These are phyloP conservation scores for Penicillium sp. DNA, from an alignment of 2,329 filamentous ascomycete species.

Conservation along the genomic window DNA sequence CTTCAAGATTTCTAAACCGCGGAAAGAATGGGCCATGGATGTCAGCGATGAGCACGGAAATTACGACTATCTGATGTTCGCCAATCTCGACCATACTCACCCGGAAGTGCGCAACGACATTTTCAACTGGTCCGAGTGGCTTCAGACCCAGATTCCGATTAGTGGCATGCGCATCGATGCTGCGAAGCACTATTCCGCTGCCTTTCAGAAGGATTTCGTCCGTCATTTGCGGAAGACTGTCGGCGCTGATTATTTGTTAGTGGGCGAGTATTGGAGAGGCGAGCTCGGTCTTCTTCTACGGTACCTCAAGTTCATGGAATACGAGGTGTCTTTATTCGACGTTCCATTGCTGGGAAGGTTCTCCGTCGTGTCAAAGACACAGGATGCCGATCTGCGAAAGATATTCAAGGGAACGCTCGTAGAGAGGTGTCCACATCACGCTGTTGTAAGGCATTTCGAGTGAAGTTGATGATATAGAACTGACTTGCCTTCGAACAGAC, in stretches of 20 bases:
- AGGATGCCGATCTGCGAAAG: conserved; percentile 54
- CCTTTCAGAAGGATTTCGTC: conserved; percentile 60
- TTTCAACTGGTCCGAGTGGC: conserved; percentile 62
- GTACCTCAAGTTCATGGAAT: conserved; percentile 55
- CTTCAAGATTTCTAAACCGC: conserved; percentile 58
- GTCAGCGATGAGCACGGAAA: conserved; percentile 62
- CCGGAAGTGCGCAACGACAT: conserved; percentile 60
- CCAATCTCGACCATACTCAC: conserved; percentile 61
- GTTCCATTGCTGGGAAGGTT: conserved; percentile 64
- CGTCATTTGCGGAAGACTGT: conserved; percentile 48
- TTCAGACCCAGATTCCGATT: conserved; percentile 55
- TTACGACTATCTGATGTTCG: conserved; percentile 64
- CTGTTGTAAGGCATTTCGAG: conserved; percentile 47
- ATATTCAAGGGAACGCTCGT: conserved; percentile 59
- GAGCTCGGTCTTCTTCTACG: conserved; percentile 51
- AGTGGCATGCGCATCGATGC: conserved; percentile 65
- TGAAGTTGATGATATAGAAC: background rate
- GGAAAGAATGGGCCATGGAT: conserved; percentile 58
- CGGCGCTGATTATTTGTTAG: conserved; percentile 55
- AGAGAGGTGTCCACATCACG: conserved; percentile 47
- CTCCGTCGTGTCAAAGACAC: conserved; percentile 51
- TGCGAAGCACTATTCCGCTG: conserved; percentile 63
- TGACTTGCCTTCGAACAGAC: conserved; percentile 41
- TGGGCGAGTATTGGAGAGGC: conserved; percentile 64
- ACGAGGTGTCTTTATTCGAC: conserved; percentile 60